Evolutionary conservation across 2,329 filamentous ascomycete genomes (phyloP).

Genomic region (Parastagonospora nodorum): DNA sequence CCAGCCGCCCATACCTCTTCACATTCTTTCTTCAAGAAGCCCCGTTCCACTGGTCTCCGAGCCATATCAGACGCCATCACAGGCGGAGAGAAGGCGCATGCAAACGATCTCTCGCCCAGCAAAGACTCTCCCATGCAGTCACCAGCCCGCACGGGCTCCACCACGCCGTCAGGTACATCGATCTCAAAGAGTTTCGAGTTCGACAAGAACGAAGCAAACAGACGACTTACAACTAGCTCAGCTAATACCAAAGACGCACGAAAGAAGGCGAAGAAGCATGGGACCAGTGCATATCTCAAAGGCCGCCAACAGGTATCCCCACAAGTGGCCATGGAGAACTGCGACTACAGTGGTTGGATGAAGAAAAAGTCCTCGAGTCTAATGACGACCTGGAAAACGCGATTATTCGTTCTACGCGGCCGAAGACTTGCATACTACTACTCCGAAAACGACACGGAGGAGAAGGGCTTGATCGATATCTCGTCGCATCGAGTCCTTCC

Average conservation of each 20-base stretch:
- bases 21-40: constrained; percentile 46
- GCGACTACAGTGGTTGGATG: constrained; percentile 99
- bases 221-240: constrained; percentile 48
- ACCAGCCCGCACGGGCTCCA: constrained; percentile 77
- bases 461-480: constrained; percentile 96
- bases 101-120: constrained; percentile 51
- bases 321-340: constrained; percentile 79
- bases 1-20: constrained; percentile 38
- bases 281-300: constrained; percentile 90
- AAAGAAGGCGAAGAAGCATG: constrained; percentile 77
- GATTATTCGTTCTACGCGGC: constrained; percentile 92
- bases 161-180: constrained; percentile 62
- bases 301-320: constrained; percentile 83
- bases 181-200: constrained; percentile 76
- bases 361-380: constrained; percentile 97
- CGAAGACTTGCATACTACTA: constrained; percentile 95
- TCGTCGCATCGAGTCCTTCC: constrained; percentile 96
- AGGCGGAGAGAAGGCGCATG: constrained; percentile 57
- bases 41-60: constrained; percentile 70
- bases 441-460: constrained; percentile 86
- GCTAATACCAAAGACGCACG: constrained; percentile 47
- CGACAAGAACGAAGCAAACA: constrained; percentile 65
- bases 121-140: constrained; percentile 63
- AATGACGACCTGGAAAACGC: constrained; percentile 97
- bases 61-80: constrained; percentile 78